Percentiles rank a stretch among this genome's conserved stretches.
phyloP scores from a whole-genome alignment of 225 moss, liverwort and hornwort species.

The Pleurozium schreberi region DNA sequence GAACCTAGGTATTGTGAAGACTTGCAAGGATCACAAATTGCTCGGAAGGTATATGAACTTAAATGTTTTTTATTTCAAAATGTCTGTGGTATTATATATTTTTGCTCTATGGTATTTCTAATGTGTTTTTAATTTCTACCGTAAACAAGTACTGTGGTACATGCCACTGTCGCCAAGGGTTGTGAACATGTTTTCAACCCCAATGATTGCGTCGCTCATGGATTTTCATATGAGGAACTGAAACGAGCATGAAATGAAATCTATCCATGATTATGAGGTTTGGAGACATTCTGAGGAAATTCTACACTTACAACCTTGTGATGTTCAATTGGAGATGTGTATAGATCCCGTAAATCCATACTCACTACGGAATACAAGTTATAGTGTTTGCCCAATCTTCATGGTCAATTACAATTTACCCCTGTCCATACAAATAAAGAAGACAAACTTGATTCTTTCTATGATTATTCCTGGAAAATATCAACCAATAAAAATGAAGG shows the following conservation, averaged over 20 bases:
- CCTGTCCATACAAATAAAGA: rapidly evolving
- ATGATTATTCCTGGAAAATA: neutral
- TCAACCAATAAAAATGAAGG: neutral
- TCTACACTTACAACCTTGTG: rapidly evolving
- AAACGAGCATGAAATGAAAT: neutral
- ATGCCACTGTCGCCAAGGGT: neutral
- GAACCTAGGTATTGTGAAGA: rapidly evolving
- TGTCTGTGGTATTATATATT: rapidly evolving
- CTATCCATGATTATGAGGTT: neutral
- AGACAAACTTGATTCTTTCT: rapidly evolving
- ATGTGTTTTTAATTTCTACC: too few species aligned
- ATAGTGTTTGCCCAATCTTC: neutral
- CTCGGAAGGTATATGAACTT: neutral
- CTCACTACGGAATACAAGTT: neutral
- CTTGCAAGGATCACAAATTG: neutral
- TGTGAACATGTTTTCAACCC: neutral
- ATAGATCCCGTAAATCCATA: rapidly evolving
- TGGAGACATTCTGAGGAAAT: neutral
- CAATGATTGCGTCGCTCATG: neutral
- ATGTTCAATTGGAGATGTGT: rapidly evolving
- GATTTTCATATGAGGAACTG: rapidly evolving
- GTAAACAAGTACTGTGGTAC: neutral
- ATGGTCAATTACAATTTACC: neutral
- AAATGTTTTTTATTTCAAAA: too few species aligned
- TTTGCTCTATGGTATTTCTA: neutral